These are phyloP conservation scores for Scutellaria galericulata DNA, from an alignment of 257 asterid species.

Conservation along the genomic window DNA sequence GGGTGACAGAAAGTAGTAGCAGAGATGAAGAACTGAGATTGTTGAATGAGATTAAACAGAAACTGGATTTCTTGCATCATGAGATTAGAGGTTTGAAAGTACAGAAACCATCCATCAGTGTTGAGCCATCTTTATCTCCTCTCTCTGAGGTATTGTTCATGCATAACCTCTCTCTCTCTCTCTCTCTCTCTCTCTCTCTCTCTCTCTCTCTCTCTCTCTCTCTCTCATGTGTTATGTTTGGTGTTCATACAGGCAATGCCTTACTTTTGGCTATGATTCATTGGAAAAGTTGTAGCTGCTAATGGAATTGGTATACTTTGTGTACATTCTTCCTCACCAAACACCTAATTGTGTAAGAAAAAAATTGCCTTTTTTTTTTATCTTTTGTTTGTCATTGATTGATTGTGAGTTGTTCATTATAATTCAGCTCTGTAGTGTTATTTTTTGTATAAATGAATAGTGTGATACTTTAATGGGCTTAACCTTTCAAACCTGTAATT, in stretches of 20 bases:
- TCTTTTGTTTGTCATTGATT: constrained; percentile 14
- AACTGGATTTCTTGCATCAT: constrained; percentile 47
- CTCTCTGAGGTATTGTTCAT: constrained; percentile 54
- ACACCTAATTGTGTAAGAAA: constrained; percentile 34
- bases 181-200: constrained; percentile 15
- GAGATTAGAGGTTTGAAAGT: constrained; percentile 54
- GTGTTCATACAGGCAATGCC: constrained; percentile 62
- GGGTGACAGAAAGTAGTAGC: constrained; percentile 30
- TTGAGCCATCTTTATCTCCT: constrained; percentile 43
- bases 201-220: background rate
- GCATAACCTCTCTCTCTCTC: background rate
- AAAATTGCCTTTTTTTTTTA: background rate
- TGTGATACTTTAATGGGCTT: background rate
- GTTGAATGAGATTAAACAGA: constrained; percentile 64
- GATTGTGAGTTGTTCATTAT: constrained; percentile 21
- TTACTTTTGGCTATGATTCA: constrained; percentile 63
- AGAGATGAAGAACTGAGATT: constrained; percentile 61
- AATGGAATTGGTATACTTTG: constrained; percentile 11
- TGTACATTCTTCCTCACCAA: constrained; percentile 29
- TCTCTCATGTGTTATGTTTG: constrained; percentile 15
- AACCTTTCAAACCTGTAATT: constrained; percentile 9
- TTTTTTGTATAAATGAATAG: constrained; percentile 20
- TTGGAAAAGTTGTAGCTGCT: background rate
- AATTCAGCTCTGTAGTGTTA: constrained; percentile 17
- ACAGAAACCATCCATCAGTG: constrained; percentile 36